Evolutionary conservation across 306 rosid species (phyloP), one percentile per base, ranked within the genome.

Genomic region (Mucuna pruriens): DNA sequence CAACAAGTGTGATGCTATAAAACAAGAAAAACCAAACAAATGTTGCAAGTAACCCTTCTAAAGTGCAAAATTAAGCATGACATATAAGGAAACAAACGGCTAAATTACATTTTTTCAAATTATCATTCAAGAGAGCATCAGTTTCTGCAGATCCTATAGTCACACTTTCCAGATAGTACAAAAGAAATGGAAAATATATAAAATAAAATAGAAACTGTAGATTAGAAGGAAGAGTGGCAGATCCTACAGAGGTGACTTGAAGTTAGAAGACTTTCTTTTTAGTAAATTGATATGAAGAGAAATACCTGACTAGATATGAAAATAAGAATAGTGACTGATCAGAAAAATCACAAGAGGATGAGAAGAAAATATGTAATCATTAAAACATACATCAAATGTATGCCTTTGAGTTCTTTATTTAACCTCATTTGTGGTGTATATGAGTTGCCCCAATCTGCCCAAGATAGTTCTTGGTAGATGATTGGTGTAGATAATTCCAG

Each of bases 1-100:
- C 9, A 58, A 67, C 22, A 13, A 25, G 58, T 54, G 34, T 44
- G 40, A 40, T 76, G 39, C 48, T 34, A 9, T 31, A 7, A 52
- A 57, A 33, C 20, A 78, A 82, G 71, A 70, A 79, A 82, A 36
- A 69, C 17, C 31, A 75, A 55, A 25, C 11, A 55, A 71, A 29
- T 23, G 61, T 36, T 58, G 62, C 64, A 29, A 48, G 9, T n/a
- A 82, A 78, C 65, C 25, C 58, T 34, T 46, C 67, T 20, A 45
- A 55, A 77, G 34, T 6, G 51, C 49, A 61, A 9, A 61, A 25
- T 17, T 39, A 20, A 75, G 66, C 73, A 66, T 62, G 17, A 3
- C 15, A 44, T 44, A 55, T 29, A 49, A 72, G 54, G 16, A 70
- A 31, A 10, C 55, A 76, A 60, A 26, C 12, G 19, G 70, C 51